Evolutionary conservation across 352 stramenopile species (phyloP), one percentile per base, ranked within the genome.

Genomic region (Phytopythium aichiense): DNA sequence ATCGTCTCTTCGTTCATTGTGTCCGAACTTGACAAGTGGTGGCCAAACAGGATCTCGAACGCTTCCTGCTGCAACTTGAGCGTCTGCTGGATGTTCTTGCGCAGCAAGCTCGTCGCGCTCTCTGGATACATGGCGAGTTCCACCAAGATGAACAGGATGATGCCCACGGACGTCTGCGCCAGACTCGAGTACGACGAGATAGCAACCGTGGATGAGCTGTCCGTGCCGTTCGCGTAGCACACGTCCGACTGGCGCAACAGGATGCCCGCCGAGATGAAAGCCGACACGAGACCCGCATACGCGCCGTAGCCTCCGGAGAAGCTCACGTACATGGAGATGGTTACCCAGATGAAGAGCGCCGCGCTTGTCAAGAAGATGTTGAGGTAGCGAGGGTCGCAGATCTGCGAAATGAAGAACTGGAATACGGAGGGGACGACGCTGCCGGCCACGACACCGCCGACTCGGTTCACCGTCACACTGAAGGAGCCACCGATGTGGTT

Each of bases 341-440:
- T 68, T 1, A 93, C 84, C 84, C 84, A 93, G 23, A 89, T 55
- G 61, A 93, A 92, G 11, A 93, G 69, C 37, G 79, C 58, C 13
- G 83, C 9, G 28, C 86, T 64, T 0, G 77, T 87, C 7, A 91
- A 67, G 38, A 80, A 60, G 5, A 74, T 69, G 33, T 81, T 76
- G 37, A 89, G 37, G 30, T 66, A 66, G 31, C 58, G 49, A 1
- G 75, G 73, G 13, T 63, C 51, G 55, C 84, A 94, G 22, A 88
- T 73, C 59, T 94, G 79, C 11, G 78, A 76, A 65, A 91, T 87
- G 66, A 92, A 92, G 63, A 94, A 92, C 76, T 91, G 79, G 61
- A 91, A 89, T 0, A 94, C 81, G 18, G 83, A 92, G 25, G 85
- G 85, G 54, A 94, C 75, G 37, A 94, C 81, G 65, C 79, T 91